Evolutionary conservation across 2,329 filamentous ascomycete species (phyloP).

Genomic region (Basipetospora chlamydospora): DNA sequence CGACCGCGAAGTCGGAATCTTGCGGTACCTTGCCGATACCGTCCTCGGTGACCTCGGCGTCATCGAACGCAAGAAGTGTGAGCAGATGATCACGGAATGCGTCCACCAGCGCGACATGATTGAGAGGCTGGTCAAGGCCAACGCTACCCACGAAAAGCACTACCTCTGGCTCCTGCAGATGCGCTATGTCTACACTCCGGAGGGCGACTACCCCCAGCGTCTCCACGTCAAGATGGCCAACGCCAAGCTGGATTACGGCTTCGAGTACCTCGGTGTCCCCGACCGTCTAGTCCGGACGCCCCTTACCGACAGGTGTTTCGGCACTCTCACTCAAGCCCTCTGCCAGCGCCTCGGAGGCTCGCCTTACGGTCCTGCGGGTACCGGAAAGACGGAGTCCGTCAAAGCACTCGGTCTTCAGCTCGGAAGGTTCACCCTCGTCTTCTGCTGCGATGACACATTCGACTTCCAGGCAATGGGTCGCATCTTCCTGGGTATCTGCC

Average conservation of each 20-base stretch:
- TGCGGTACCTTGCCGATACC: slow-evolving; percentile 73
- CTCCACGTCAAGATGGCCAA: slow-evolving; percentile 95
- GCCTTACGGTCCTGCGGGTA: slow-evolving; percentile 92
- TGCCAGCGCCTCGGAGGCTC: slow-evolving; percentile 93
- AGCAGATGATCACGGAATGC: slow-evolving; percentile 96
- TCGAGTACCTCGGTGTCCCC: slow-evolving; percentile 92
- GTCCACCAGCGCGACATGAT: slow-evolving; percentile 94
- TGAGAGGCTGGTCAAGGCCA: slow-evolving; percentile 64
- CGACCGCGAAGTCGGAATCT: slow-evolving; percentile 69
- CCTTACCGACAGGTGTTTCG: slow-evolving; percentile 93
- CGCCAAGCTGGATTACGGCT: slow-evolving; percentile 86
- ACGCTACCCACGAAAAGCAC: slow-evolving; percentile 62
- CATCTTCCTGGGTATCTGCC: slow-evolving; percentile 97
- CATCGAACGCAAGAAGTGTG: slow-evolving; percentile 87
- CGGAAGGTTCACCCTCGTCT: slow-evolving; percentile 93
- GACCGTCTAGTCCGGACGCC: slow-evolving; percentile 94
- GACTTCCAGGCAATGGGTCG: slow-evolving; percentile 99
- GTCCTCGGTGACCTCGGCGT: slow-evolving; percentile 81
- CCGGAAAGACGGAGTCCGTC: slow-evolving; percentile 97
- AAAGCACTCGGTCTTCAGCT: slow-evolving; percentile 95
- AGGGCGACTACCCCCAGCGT: slow-evolving; percentile 69
- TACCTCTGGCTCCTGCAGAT: slow-evolving; percentile 93
- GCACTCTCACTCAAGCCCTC: slow-evolving; percentile 89
- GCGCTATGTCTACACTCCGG: slow-evolving; percentile 79
- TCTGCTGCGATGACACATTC: slow-evolving; percentile 99